phyloP scores from a whole-genome alignment of 1,284 basidiomycete species.

The Boletus austroedulis region DNA sequence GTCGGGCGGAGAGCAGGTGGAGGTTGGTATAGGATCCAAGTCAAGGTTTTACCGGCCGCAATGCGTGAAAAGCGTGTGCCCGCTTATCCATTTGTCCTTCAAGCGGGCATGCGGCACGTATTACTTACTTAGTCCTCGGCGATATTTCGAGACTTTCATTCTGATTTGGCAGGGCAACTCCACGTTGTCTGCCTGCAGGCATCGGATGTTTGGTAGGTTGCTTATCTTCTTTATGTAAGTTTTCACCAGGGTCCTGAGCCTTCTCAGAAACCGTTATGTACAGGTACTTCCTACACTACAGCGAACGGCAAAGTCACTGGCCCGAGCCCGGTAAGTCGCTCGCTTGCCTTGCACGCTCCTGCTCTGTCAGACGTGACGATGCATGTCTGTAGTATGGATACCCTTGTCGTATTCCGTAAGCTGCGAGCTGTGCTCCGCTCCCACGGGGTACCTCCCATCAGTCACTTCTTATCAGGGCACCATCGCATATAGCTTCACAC shows the following conservation, averaged over 20 bases:
- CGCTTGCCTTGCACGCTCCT: neutral
- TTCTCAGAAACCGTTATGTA: conserved; percentile 7
- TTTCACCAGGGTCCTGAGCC: conserved; percentile 1
- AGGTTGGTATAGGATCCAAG: conserved; percentile 29
- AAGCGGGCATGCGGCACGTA: conserved; percentile 37
- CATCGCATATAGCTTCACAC: conserved; percentile 40
- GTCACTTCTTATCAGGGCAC: conserved; percentile 44
- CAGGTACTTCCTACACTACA: neutral
- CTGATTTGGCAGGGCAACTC: conserved; percentile 37
- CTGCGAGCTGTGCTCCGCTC: conserved; percentile 18
- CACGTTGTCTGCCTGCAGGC: conserved; percentile 75
- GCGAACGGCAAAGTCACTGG: neutral
- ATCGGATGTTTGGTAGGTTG: conserved; percentile 32
- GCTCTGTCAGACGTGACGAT: neutral
- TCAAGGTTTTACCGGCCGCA: conserved; percentile 34
- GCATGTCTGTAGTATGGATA: conserved; percentile 1
- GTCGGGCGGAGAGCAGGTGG: conserved; percentile 22
- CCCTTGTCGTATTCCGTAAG: conserved; percentile 13
- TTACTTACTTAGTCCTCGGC: conserved; percentile 37
- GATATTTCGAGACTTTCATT: conserved; percentile 28
- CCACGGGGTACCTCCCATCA: conserved; percentile 42
- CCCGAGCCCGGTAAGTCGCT: neutral
- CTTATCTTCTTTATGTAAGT: conserved; percentile 37
- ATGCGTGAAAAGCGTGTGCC: conserved; percentile 49
- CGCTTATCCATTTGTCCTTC: conserved; percentile 43